A percentile compares a stretch with the other conserved stretches of the same genome.
Evolutionary conservation across 345 rosid species (phyloP).

Genomic region (Eutrema yunnanense): DNA sequence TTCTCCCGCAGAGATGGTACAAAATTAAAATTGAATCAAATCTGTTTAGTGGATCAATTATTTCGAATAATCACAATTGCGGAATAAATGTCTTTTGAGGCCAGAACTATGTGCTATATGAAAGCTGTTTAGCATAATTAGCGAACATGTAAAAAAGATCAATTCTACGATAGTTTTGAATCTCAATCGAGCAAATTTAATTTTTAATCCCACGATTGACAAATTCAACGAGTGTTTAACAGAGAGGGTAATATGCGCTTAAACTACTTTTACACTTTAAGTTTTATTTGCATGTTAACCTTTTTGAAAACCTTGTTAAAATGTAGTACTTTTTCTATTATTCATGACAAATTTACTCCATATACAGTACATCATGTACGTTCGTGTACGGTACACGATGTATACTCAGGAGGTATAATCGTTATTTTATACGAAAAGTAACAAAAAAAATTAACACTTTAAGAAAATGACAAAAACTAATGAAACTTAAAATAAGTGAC

Average conservation of each 20-base stretch:
- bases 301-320: too few species aligned
- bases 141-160: not conserved
- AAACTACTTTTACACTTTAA: not conserved
- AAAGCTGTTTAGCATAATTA: constrained; percentile 8
- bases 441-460: too few species aligned
- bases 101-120: constrained; percentile 10
- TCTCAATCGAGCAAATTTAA: too few species aligned
- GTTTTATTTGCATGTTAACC: not conserved
- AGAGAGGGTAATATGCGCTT: not conserved
- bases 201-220: too few species aligned
- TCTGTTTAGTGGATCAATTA: not conserved
- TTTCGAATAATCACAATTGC: not conserved
- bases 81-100: not conserved
- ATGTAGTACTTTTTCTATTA: too few species aligned
- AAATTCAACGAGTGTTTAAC: not conserved
- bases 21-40: not conserved
- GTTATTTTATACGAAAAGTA: too few species aligned
- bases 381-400: too few species aligned
- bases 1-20: not conserved
- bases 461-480: too few species aligned
- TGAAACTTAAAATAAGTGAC: too few species aligned
- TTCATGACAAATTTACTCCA: too few species aligned
- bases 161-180: not conserved
- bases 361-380: too few species aligned
- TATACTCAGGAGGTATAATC: too few species aligned